phyloP scores from a whole-genome alignment of 2,329 filamentous ascomycete species.

The Colletotrichum spinosum region DNA sequence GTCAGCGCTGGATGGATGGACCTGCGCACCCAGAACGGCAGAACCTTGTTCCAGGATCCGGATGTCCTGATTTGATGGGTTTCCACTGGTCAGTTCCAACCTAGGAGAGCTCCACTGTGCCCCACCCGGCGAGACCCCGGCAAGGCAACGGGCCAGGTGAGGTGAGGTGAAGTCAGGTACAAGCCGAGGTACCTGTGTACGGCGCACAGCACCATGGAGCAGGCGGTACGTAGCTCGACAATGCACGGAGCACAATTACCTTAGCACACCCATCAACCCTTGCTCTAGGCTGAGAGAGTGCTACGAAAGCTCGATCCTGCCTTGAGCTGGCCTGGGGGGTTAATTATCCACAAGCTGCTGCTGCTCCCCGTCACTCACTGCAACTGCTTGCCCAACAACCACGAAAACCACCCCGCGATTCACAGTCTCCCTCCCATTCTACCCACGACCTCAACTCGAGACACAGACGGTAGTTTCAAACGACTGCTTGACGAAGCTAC shows the following conservation, averaged over 20 bases:
- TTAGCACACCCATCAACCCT: slow-evolving; percentile 21
- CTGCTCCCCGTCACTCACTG: slow-evolving; percentile 26
- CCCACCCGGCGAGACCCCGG: slow-evolving; percentile 28
- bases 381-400: slow-evolving; percentile 29
- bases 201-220: too few relatives aligned
- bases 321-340: slow-evolving; percentile 36
- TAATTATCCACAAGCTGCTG: slow-evolving; percentile 35
- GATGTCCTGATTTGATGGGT: background rate
- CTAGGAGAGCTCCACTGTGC: background rate
- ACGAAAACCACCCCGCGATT: slow-evolving; percentile 34
- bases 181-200: too few relatives aligned
- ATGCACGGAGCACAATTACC: slow-evolving; percentile 31
- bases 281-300: slow-evolving; percentile 41
- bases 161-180: background rate
- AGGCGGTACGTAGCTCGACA: slow-evolving; percentile 30
- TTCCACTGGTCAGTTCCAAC: background rate
- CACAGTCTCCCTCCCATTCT: slow-evolving; percentile 13
- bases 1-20: slow-evolving; percentile 17
- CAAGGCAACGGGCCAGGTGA: slow-evolving; percentile 3
- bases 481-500: slow-evolving; percentile 36
- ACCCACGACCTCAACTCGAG: slow-evolving; percentile 4
- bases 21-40: slow-evolving; percentile 27
- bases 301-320: slow-evolving; percentile 47
- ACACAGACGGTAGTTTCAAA: slow-evolving; percentile 7
- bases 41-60: slow-evolving; percentile 35